Evolutionary conservation across 495 filamentous ascomycete genomes (phyloP).

Genomic region (Penicillium turbatum): DNA sequence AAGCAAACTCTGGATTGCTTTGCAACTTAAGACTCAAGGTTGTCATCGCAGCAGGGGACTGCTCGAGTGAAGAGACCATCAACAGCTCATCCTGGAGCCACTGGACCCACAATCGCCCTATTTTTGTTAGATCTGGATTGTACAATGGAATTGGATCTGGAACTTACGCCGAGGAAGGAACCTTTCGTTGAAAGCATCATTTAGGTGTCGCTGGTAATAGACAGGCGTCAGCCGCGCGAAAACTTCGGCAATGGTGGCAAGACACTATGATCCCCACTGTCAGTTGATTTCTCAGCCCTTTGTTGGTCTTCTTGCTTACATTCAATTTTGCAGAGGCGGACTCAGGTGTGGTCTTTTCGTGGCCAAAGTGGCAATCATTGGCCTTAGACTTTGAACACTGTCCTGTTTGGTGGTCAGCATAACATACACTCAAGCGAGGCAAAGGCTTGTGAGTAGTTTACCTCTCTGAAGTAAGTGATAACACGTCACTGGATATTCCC

Average conservation of each 20-base stretch:
- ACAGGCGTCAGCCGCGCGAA: conserved; percentile 11
- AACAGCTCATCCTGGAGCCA: conserved; percentile 12
- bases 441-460: too few species aligned
- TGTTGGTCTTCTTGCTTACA: background rate
- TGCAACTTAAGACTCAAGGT: background rate
- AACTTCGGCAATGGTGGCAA: conserved; percentile 9
- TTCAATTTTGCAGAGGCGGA: background rate
- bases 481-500: background rate
- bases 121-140: too few species aligned
- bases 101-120: conserved; percentile 22
- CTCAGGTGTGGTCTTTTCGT: conserved; percentile 1
- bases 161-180: conserved; percentile 10
- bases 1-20: background rate
- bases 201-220: conserved; percentile 10
- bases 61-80: conserved; percentile 17
- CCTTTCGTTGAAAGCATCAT: background rate
- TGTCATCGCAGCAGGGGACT: conserved; percentile 8
- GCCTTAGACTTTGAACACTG: background rate
- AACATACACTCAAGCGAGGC: too few species aligned
- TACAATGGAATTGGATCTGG: too few species aligned
- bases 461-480: background rate
- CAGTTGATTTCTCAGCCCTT: background rate
- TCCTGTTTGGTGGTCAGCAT: too few species aligned
- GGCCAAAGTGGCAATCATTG: conserved; percentile 1
- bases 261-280: background rate